These are phyloP conservation scores for Rhizopogon roseolus DNA, from an alignment of 768 basidiomycete species.

Conservation along the genomic window DNA sequence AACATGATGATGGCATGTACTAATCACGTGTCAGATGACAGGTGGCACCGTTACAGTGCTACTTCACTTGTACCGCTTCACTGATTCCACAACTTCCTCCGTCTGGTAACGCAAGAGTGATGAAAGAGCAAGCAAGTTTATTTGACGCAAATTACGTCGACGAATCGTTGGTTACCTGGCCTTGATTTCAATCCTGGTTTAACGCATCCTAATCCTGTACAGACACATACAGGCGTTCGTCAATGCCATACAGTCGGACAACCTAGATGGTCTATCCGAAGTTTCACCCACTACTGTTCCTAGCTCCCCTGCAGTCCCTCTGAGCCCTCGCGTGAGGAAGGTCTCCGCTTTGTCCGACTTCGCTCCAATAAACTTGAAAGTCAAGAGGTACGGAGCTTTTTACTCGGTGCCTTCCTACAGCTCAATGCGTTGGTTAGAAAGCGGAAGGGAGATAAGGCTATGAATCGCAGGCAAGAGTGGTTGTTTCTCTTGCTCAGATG, in stretches of 20 bases:
- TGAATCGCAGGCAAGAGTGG: constrained; percentile 60
- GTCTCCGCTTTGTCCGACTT: constrained; percentile 84
- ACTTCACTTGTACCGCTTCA: neutral
- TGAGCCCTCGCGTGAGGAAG: constrained; percentile 60
- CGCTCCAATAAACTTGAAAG: constrained; percentile 83
- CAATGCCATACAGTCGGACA: constrained; percentile 64
- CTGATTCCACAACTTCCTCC: constrained; percentile 4
- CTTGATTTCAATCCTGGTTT: neutral
- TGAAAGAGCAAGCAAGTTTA: constrained; percentile 10
- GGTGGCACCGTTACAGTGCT: too few species aligned
- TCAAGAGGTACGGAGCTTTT: constrained; percentile 52
- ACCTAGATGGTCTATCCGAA: constrained; percentile 25
- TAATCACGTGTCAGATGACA: neutral
- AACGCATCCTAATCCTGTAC: neutral
- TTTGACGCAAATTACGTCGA: constrained; percentile 61
- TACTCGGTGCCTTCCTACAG: neutral
- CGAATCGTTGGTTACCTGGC: constrained; percentile 51
- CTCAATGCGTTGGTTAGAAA: constrained; percentile 23
- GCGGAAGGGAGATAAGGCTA: constrained; percentile 26
- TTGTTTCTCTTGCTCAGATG: constrained; percentile 76
- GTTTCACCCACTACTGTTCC: constrained; percentile 18
- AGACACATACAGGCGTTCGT: constrained; percentile 76
- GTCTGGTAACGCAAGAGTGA: constrained; percentile 7
- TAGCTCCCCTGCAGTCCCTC: constrained; percentile 13
- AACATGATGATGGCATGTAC: too few species aligned